A percentile compares a stretch with the other conserved stretches of the same genome.
Evolutionary conservation across 306 rosid genomes (phyloP).

Genomic region (Cucumis melo): DNA sequence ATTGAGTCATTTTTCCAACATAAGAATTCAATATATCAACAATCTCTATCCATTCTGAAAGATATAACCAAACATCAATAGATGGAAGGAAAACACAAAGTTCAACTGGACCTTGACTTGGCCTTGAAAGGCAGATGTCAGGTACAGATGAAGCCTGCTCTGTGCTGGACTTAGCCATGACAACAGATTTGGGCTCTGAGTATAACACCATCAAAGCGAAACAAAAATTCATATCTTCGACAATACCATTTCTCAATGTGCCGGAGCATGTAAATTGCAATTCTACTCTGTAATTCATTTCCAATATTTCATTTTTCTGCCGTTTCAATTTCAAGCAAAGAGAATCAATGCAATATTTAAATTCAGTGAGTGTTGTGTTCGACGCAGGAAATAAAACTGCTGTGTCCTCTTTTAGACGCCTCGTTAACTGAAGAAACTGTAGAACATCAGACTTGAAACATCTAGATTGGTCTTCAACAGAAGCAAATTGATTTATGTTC

Average conservation of each 20-base stretch:
- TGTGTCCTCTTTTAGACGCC: slow-evolving; percentile 20
- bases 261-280: slow-evolving; percentile 44
- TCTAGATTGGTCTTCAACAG: slow-evolving; percentile 38
- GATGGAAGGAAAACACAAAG: slow-evolving; percentile 48
- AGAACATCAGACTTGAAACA: slow-evolving; percentile 69
- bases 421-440: slow-evolving; percentile 51
- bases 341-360: slow-evolving; percentile 37
- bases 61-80: slow-evolving; percentile 62
- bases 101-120: slow-evolving; percentile 30
- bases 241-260: slow-evolving; percentile 38
- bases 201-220: slow-evolving; percentile 38
- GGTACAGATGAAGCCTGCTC: slow-evolving; percentile 30
- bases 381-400: slow-evolving; percentile 23
- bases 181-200: slow-evolving; percentile 31
- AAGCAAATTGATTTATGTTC: slow-evolving; percentile 41
- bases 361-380: slow-evolving; percentile 31
- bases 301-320: slow-evolving; percentile 23
- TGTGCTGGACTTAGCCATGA: slow-evolving; percentile 45
- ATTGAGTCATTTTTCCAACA: slow-evolving; percentile 19
- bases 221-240: slow-evolving; percentile 29
- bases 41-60: slow-evolving; percentile 53
- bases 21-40: slow-evolving; percentile 31
- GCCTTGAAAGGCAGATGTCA: slow-evolving; percentile 35
- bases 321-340: slow-evolving; percentile 32
- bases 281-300: slow-evolving; percentile 38